Percentiles rank a stretch among this genome's conserved stretches.
Evolutionary conservation across 345 rosid genomes (phyloP).

Genomic region (thale cress (Arabidopsis thaliana)): DNA sequence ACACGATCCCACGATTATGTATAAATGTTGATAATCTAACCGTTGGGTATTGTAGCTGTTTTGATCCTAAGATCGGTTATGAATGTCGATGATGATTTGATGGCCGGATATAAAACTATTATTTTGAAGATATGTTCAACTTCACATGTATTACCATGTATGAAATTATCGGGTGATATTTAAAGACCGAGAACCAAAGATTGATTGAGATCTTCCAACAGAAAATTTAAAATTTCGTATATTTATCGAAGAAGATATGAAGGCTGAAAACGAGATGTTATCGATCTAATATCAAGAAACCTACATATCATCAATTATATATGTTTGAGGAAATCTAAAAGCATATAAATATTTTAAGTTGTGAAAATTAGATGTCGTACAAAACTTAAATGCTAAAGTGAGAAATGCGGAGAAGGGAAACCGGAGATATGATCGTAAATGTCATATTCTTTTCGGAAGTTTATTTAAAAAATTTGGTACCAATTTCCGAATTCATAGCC

Average conservation of each 20-base stretch:
- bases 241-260: neutral
- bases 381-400: constrained; percentile 1
- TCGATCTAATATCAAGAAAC: neutral
- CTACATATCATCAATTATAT: neutral
- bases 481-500: neutral
- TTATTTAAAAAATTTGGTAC: constrained; percentile 8
- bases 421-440: constrained; percentile 26
- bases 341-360: neutral
- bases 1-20: too few relatives aligned
- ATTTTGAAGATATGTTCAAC: too few relatives aligned
- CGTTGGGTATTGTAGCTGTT: too few relatives aligned
- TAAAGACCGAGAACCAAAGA: too few relatives aligned
- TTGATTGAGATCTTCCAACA: too few relatives aligned
- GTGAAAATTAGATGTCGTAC: neutral
- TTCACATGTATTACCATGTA: too few relatives aligned
- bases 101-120: too few relatives aligned
- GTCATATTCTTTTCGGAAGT: constrained; percentile 11
- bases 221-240: neutral
- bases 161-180: too few relatives aligned
- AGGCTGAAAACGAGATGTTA: neutral
- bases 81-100: too few relatives aligned
- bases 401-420: constrained; percentile 31
- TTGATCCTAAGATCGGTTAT: too few relatives aligned
- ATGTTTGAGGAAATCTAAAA: constrained; percentile 15
- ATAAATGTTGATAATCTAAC: too few relatives aligned